Evolutionary conservation across 2,329 filamentous ascomycete species (phyloP).

Genomic region (Pseudopithomyces chartarum): DNA sequence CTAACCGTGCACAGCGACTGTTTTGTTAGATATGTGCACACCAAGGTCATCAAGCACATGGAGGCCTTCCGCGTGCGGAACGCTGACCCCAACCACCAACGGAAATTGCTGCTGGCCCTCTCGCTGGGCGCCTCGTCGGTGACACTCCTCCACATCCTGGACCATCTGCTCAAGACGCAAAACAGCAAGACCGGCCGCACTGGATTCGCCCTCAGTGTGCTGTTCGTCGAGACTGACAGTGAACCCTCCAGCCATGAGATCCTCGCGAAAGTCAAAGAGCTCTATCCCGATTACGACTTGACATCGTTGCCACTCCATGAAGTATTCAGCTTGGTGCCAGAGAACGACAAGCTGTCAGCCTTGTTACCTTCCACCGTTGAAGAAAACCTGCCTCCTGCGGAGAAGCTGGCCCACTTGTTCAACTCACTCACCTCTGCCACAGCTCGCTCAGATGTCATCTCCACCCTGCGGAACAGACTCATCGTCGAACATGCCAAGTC

Average conservation of each 20-base stretch:
- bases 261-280: slow-evolving; percentile 52
- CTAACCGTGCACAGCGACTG: slow-evolving; percentile 62
- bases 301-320: slow-evolving; percentile 66
- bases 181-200: slow-evolving; percentile 66
- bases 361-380: slow-evolving; percentile 18
- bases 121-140: slow-evolving; percentile 84
- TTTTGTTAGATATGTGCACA: slow-evolving; percentile 76
- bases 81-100: slow-evolving; percentile 49
- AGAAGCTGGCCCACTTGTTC: slow-evolving; percentile 59
- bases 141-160: slow-evolving; percentile 75
- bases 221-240: slow-evolving; percentile 51
- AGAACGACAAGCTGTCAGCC: slow-evolving; percentile 25
- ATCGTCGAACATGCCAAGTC: slow-evolving; percentile 60
- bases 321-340: slow-evolving; percentile 45
- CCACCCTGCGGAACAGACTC: slow-evolving; percentile 72
- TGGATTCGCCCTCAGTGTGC: slow-evolving; percentile 69
- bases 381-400: slow-evolving; percentile 10
- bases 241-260: slow-evolving; percentile 26
- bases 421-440: slow-evolving; percentile 72
- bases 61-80: slow-evolving; percentile 65
- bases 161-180: slow-evolving; percentile 70
- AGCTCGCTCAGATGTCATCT: slow-evolving; percentile 73
- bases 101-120: slow-evolving; percentile 74
- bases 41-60: slow-evolving; percentile 81
- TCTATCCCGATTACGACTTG: slow-evolving; percentile 71